Evolutionary conservation across 495 filamentous ascomycete species (phyloP).

Genomic region (Daldinia childiae): DNA sequence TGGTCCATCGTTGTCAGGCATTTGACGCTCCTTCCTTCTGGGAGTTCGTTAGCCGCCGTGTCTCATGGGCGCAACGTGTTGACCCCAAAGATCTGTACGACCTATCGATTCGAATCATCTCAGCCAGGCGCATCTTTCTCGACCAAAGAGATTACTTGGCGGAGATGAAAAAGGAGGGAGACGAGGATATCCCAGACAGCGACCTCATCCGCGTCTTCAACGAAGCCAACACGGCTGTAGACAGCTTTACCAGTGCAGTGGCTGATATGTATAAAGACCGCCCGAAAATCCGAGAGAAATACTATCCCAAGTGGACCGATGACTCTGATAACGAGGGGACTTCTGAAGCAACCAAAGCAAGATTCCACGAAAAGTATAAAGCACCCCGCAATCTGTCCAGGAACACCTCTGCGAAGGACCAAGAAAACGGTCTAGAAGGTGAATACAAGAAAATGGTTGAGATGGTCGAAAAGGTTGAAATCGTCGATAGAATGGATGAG

Average conservation of each 20-base stretch:
- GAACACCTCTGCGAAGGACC: background rate
- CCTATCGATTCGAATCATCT: background rate
- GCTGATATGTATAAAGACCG: background rate
- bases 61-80: background rate
- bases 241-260: background rate
- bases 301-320: constrained; percentile 6
- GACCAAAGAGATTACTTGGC: background rate
- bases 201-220: background rate
- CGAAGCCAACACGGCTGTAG: background rate
- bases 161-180: background rate
- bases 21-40: background rate
- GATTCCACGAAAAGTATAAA: background rate
- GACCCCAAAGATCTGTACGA: background rate
- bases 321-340: constrained; percentile 12
- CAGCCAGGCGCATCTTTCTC: background rate
- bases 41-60: background rate
- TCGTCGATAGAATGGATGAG: background rate
- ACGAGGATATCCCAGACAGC: background rate
- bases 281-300: background rate
- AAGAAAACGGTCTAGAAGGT: background rate
- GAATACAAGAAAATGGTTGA: background rate
- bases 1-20: background rate
- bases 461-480: no score
- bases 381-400: background rate
- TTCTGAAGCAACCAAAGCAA: background rate